Base-by-base conservation (phyloP, 2,329 filamentous ascomycete genomes). In the Fusarium sp. region DNA sequence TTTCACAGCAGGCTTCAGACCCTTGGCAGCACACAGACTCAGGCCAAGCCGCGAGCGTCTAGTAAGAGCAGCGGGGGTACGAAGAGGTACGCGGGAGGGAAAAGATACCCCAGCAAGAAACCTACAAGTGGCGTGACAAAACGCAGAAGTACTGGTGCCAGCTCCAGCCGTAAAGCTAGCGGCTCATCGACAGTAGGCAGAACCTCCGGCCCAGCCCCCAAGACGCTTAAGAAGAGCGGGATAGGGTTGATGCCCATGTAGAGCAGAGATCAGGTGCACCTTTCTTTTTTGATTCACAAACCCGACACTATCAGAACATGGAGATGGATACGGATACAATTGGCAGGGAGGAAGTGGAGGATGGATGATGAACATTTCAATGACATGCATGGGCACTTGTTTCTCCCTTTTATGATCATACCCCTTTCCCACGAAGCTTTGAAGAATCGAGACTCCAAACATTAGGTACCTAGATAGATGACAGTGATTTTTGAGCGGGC, bases 231-330 rank as follows among this genome's bases (percentile, higher is more conserved):
- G 72, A 85, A 82, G 73, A 78, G 79, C 10, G 78, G 78, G 20
- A 84, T 85, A 57, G 82, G 80, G 22, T 30, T 70, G 38, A 70
- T 70, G 68, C 68, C 83, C 20, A 51, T 82, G 54, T 84, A 74
- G 80, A 38, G 51, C 61, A 56, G 56, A 42, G 38, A 38, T 26
- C 32, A 38, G 39, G 51, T 39, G 30, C 36, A 30, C 32, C 32
- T 50, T 55, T 54, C 51, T 55, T 55, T 41, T 41, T 63, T 71
- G 55, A 51, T 55, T 51, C 22, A 57, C 24, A 41, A 47, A 63
- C 72, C 63, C 35, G 28, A 53, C 48, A 57, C 44, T 42, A 63
- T 28, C 58, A 54, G 26, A 67, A 35, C 14, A 36, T 50, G 56
- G 57, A 50, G 22, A 41, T 53, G 58, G 53, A 60, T 35, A 59